Base-by-base conservation (phyloP, 371 early-diverging fungal species). In the Zopfochytrium polystomum region DNA sequence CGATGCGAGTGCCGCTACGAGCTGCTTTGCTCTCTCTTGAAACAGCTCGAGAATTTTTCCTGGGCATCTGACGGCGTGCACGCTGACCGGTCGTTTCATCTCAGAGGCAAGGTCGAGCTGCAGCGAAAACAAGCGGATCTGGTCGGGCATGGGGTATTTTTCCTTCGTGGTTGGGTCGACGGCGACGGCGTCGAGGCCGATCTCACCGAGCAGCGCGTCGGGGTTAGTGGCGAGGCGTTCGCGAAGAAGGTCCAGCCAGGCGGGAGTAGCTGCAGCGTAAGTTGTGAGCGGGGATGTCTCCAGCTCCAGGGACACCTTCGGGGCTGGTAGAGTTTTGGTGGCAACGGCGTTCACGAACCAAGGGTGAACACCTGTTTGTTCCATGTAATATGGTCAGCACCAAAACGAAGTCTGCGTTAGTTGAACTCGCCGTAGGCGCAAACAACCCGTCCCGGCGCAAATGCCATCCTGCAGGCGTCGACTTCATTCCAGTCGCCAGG, bases 31-130 rank as follows among this genome's bases (percentile, higher is more conserved):
- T 57, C 67, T 59, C 63, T 43, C 52, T 51, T 44, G 59, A 54
- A 54, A 60, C 9, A 62, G 70, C 44, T 65, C 74, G 25, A 63
- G 71, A 48, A 91, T 63, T 32, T 80, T 74, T 0, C 90, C 90
- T 53, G 86, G 87, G 18, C 85, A 85, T 53, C 87, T 89, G 15
- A 95, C 95, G 59, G 87, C 87, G 67, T 95, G 95, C 26, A 92
- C 68, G 30, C 87, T 88, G 13, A 90, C 86, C 0, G 88, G 82
- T 9, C 90, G 80, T 20, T 79, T 47, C 18, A 88, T 55, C 25
- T 84, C 80, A 18, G 82, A 76, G 0, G 93, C 93, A 6, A 95
- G 59, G 23, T 78, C 70, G 20, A 90, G 72, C 66, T 95, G 92
- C n/a, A 66, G 66, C 15, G 77, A 74, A 11, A 93, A 80, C 23